These are phyloP conservation scores for Botrytis galanthina DNA, from an alignment of 2,329 filamentous ascomycete genomes.

Conservation along the genomic window DNA sequence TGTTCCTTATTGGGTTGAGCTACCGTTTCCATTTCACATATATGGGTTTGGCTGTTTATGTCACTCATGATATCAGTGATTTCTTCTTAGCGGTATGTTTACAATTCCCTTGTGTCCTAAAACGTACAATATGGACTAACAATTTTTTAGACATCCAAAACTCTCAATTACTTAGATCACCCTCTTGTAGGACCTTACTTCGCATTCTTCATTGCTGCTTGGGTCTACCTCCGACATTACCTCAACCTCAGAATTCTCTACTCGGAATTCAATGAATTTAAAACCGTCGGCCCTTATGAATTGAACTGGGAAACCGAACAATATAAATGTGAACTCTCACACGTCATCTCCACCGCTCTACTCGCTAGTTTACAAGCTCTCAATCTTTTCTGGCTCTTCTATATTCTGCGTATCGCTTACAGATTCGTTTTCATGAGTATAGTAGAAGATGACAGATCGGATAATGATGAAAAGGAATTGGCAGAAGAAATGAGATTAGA, in stretches of 20 bases:
- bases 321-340: slow-evolving; percentile 71
- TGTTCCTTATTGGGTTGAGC: slow-evolving; percentile 78
- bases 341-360: slow-evolving; percentile 65
- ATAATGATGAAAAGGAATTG: slow-evolving; percentile 54
- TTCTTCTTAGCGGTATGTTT: slow-evolving; percentile 84
- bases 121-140: not conserved
- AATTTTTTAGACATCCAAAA: slow-evolving; percentile 71
- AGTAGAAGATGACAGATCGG: slow-evolving; percentile 68
- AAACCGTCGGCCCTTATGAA: slow-evolving; percentile 69
- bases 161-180: slow-evolving; percentile 84
- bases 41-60: slow-evolving; percentile 88
- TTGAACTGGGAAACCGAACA: slow-evolving; percentile 73
- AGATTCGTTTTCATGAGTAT: slow-evolving; percentile 62
- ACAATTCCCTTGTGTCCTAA: not conserved
- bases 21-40: slow-evolving; percentile 97
- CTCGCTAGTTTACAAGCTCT: slow-evolving; percentile 67
- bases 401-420: slow-evolving; percentile 71
- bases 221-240: slow-evolving; percentile 88
- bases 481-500: slow-evolving; percentile 25
- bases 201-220: slow-evolving; percentile 73
- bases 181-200: slow-evolving; percentile 79
- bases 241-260: slow-evolving; percentile 74
- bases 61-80: slow-evolving; percentile 90
- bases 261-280: slow-evolving; percentile 72
- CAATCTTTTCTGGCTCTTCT: slow-evolving; percentile 79